phyloP scores from a whole-genome alignment of 352 stramenopile genomes.

The Phytophthora idaei region DNA sequence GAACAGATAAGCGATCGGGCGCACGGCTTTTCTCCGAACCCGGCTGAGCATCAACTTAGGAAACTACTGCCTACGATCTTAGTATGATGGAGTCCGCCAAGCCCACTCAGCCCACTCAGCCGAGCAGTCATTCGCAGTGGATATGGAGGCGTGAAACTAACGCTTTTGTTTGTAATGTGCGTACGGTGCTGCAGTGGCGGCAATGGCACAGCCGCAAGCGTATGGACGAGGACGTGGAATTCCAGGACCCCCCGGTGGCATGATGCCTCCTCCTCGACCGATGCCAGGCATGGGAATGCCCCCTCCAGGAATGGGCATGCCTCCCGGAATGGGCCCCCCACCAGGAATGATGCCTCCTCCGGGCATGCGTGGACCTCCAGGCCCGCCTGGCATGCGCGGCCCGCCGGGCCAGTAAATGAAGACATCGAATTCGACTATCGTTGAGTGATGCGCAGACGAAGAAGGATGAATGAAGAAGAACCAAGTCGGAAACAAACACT shows the following conservation, averaged over 20 bases:
- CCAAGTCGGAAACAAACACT: constrained; percentile 3
- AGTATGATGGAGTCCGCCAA: constrained; percentile 73
- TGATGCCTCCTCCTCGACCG: constrained; percentile 67
- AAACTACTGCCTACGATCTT: constrained; percentile 88
- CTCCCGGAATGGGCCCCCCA: constrained; percentile 74
- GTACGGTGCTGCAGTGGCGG: constrained; percentile 53
- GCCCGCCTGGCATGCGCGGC: constrained; percentile 66
- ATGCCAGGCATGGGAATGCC: constrained; percentile 72
- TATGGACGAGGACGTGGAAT: constrained; percentile 85
- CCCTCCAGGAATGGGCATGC: constrained; percentile 69
- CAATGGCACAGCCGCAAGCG: constrained; percentile 78
- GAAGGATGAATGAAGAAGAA: constrained; percentile 11
- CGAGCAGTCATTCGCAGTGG: constrained; percentile 1
- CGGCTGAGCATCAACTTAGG: constrained; percentile 56
- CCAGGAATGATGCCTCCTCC: constrained; percentile 81
- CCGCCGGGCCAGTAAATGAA: constrained; percentile 74
- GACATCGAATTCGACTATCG: constrained; percentile 10
- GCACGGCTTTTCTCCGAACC: constrained; percentile 77
- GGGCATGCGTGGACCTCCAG: constrained; percentile 67
- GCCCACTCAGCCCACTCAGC: constrained; percentile 1
- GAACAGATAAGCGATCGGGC: constrained; percentile 88
- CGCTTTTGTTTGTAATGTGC: constrained; percentile 7
- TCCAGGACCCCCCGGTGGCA: constrained; percentile 56
- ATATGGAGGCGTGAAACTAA: constrained; percentile 18
- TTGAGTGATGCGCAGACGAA: constrained; percentile 18